Evolutionary conservation across 768 basidiomycete species (phyloP).

Genomic region (Lactarius trivialis): DNA sequence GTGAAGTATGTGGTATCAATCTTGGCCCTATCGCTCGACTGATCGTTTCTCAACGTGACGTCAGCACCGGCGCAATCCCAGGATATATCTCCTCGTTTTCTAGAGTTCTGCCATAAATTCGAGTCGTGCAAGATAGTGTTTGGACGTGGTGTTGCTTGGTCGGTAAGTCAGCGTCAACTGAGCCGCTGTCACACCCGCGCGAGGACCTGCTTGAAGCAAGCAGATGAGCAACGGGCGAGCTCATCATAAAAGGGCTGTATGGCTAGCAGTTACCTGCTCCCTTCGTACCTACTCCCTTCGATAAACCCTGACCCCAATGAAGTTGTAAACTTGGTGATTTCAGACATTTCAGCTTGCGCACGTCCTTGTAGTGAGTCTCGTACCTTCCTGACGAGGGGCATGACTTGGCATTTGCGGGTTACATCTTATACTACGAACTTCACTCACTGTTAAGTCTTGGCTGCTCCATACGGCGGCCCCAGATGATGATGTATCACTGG

Average conservation of each 20-base stretch:
- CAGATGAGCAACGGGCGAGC: neutral
- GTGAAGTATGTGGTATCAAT: neutral
- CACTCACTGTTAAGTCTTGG: no score
- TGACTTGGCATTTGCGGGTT: no score
- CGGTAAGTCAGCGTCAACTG: no score
- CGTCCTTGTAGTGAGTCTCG: neutral
- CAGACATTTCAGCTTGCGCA: neutral
- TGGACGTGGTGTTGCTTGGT: neutral
- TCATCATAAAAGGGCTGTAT: neutral
- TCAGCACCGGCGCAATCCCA: neutral
- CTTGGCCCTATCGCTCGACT: neutral
- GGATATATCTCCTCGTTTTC: conserved; percentile 8
- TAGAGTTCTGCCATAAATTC: neutral
- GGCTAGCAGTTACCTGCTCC: neutral
- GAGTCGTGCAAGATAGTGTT: neutral
- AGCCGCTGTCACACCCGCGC: neutral
- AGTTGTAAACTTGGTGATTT: neutral
- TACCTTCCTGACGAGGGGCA: no score
- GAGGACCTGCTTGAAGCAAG: neutral
- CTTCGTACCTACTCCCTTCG: no score
- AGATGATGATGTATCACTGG: no score
- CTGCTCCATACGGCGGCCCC: no score
- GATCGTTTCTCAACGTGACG: neutral
- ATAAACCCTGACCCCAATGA: neutral
- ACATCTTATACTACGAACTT: no score